Evolutionary conservation across 345 rosid species (phyloP).

Genomic region (Cochlearia excelsa): DNA sequence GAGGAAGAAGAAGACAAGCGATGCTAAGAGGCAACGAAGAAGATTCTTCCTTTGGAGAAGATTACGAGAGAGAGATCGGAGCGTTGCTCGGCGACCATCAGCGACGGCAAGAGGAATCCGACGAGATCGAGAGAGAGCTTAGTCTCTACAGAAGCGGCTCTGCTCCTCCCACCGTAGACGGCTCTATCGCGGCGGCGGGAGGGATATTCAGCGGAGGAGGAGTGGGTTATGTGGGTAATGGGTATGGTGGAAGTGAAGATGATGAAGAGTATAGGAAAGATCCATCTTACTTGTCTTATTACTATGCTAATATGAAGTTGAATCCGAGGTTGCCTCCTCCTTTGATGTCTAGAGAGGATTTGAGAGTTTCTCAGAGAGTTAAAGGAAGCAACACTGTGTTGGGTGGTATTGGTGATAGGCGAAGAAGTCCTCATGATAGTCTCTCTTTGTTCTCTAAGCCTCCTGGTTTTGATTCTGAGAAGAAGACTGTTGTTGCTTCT

Average conservation of each 20-base stretch:
- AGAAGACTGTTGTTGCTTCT: conserved; percentile 36
- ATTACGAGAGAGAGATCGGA: conserved; percentile 70
- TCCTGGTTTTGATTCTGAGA: conserved; percentile 59
- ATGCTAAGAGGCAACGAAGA: conserved; percentile 65
- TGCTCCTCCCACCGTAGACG: conserved; percentile 93
- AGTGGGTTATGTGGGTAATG: conserved; percentile 34
- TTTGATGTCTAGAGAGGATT: conserved; percentile 73
- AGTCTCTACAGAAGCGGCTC: conserved; percentile 81
- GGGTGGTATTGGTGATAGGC: conserved; percentile 63
- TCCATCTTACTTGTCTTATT: conserved; percentile 71
- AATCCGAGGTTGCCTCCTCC: conserved; percentile 95
- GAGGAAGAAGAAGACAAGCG: conserved; percentile 40
- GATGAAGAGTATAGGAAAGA: conserved; percentile 84
- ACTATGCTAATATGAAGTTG: conserved; percentile 69
- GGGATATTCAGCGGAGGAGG: conserved; percentile 49
- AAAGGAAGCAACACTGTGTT: conserved; percentile 42
- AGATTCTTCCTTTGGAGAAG: conserved; percentile 72
- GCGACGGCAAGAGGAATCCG: conserved; percentile 51
- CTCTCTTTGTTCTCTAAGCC: conserved; percentile 65
- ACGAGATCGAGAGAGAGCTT: conserved; percentile 69
- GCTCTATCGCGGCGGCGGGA: conserved; percentile 66
- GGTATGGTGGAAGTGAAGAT: conserved; percentile 27
- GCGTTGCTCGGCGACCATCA: conserved; percentile 50
- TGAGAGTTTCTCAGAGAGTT: conserved; percentile 69
- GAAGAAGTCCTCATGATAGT: conserved; percentile 41